A percentile compares a stretch with the other conserved stretches of the same genome.
phyloP scores from a whole-genome alignment of 495 filamentous ascomycete genomes.

The Aspergillus coremiiformis region DNA sequence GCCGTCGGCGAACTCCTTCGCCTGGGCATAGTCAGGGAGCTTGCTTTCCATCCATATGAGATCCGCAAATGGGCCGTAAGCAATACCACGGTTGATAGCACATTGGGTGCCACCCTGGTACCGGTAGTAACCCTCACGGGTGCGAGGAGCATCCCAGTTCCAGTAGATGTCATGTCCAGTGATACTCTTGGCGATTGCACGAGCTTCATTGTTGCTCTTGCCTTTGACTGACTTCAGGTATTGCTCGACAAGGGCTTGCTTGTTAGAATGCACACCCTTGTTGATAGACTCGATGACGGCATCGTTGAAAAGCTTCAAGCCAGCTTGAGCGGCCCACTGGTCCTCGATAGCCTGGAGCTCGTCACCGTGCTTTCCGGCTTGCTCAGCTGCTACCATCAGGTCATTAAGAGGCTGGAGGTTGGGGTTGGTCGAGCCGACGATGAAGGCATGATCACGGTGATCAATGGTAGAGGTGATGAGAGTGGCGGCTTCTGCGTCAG shows the following conservation, averaged over 20 bases:
- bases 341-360: slow-evolving; percentile 91
- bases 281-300: slow-evolving; percentile 80
- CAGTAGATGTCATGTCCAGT: slow-evolving; percentile 79
- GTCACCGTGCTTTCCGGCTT: slow-evolving; percentile 69
- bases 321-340: slow-evolving; percentile 73
- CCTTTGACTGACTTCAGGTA: slow-evolving; percentile 63
- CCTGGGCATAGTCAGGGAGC: slow-evolving; percentile 85
- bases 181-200: slow-evolving; percentile 73
- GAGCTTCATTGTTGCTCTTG: slow-evolving; percentile 78
- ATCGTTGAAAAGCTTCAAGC: slow-evolving; percentile 83
- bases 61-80: slow-evolving; percentile 91
- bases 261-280: slow-evolving; percentile 54
- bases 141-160: slow-evolving; percentile 88
- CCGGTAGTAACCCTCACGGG: slow-evolving; percentile 90
- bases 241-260: slow-evolving; percentile 54
- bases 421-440: slow-evolving; percentile 83
- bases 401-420: slow-evolving; percentile 77
- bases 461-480: slow-evolving; percentile 97
- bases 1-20: slow-evolving; percentile 87
- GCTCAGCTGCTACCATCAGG: slow-evolving; percentile 82
- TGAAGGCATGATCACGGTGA: slow-evolving; percentile 87
- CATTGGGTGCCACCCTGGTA: slow-evolving; percentile 87
- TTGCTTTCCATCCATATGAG: slow-evolving; percentile 99
- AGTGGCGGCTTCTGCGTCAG: slow-evolving; percentile 95
- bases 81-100: slow-evolving; percentile 82